phyloP scores from a whole-genome alignment of 257 asterid genomes.

The Cynanchum wilfordii region DNA sequence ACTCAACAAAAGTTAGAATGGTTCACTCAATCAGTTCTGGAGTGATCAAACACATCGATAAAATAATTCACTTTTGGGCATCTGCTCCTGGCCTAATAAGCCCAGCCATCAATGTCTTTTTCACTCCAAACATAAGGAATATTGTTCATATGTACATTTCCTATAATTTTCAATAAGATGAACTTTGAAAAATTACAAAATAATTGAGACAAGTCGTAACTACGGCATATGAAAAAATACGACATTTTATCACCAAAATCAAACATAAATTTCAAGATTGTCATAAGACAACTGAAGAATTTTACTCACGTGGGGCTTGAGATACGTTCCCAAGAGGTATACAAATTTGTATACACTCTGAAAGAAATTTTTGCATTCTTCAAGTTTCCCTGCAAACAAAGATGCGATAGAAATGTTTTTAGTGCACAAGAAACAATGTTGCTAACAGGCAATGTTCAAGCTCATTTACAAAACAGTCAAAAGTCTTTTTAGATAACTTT shows the following conservation, averaged over 20 bases:
- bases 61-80: neutral
- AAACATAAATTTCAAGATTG: neutral
- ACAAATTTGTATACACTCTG: conserved; percentile 77
- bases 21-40: neutral
- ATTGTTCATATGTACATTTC: neutral
- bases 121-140: neutral
- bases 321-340: conserved; percentile 86
- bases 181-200: neutral
- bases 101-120: neutral
- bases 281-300: neutral
- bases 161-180: neutral
- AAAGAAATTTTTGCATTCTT: conserved; percentile 68
- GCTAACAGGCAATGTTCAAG: neutral
- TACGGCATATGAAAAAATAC: neutral
- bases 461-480: neutral
- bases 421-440: neutral
- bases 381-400: conserved; percentile 63
- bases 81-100: neutral
- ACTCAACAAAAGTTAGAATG: neutral
- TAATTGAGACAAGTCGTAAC: neutral
- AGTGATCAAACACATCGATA: neutral
- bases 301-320: conserved; percentile 87
- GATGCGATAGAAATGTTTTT: neutral
- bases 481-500: neutral
- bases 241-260: conserved; percentile 3